These are phyloP conservation scores for Neurospora pannonica DNA, from an alignment of 495 filamentous ascomycete species.

Conservation along the genomic window DNA sequence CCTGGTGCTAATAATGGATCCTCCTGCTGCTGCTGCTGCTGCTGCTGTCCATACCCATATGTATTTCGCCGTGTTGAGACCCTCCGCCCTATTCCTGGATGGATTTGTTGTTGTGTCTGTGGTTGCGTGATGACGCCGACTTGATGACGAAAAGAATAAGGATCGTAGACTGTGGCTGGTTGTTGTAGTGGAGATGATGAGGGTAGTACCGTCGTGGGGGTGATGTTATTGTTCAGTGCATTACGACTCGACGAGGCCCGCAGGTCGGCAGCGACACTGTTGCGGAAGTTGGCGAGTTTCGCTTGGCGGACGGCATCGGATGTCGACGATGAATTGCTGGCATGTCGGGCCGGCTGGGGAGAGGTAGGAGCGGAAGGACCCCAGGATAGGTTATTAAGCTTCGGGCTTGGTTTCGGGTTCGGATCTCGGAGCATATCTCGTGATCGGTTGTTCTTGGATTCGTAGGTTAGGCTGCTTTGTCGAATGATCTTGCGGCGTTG, in stretches of 20 bases:
- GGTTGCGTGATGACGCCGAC: not conserved
- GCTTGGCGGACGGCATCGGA: slow-evolving; percentile 43
- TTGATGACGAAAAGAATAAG: not conserved
- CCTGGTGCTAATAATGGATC: not conserved
- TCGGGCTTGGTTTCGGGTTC: slow-evolving; percentile 10
- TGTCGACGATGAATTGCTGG: slow-evolving; percentile 17
- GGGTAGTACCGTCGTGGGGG: not conserved
- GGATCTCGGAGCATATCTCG: slow-evolving; percentile 3
- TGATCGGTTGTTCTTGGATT: not conserved
- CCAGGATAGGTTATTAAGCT: slow-evolving; percentile 15
- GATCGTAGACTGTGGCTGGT: not conserved
- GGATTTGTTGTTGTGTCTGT: not conserved
- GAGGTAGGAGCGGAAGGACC: slow-evolving; percentile 38
- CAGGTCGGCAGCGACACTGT: slow-evolving; percentile 58
- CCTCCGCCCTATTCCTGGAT: not conserved
- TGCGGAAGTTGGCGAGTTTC: slow-evolving; percentile 66
- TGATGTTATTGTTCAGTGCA: not conserved
- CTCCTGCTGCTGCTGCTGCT: not conserved
- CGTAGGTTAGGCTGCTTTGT: slow-evolving; percentile 24
- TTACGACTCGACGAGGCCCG: slow-evolving; percentile 13
- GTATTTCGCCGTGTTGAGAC: not conserved
- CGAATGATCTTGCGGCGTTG: slow-evolving; percentile 50
- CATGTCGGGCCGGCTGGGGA: slow-evolving; percentile 44
- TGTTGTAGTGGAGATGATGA: not conserved
- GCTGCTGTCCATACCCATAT: not conserved